Base-by-base conservation (phyloP, 768 basidiomycete genomes). In the Phylloporus sp. region DNA sequence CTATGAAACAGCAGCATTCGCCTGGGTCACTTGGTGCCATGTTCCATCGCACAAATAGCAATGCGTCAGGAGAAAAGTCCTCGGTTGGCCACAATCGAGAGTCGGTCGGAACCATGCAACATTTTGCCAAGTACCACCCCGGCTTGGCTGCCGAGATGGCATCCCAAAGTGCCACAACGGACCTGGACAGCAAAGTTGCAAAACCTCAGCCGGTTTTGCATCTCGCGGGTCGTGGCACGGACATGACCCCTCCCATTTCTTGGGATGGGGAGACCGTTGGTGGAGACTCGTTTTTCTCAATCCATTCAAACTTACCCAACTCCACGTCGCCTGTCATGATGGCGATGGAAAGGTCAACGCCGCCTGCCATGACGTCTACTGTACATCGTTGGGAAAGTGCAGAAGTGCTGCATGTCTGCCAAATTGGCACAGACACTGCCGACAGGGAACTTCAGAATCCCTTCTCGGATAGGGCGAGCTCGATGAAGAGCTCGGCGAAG, bases 331-430 rank as follows among this genome's bases (percentile, higher is more conserved):
- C 83, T 10, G 70, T 72, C 34, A 52, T 71, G 23, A 55, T 73
- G 28, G 74, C 71, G 45, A 74, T 76, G 62, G 83, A 81, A 29
- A 82, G 81, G 61, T 79, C 77, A 55, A 88, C 86, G 5, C 86
- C 86, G 41, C 72, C 72, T 8, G 78, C 82, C 12, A 80, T 73
- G 24, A 59, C 68, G 4, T 76, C 79, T 2, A 69, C 74, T 15
- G 63, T 70, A 2, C 86, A 88, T 69, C 75, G 65, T 42, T 88
- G 86, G 86, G 80, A 88, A 65, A 82, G 81, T 8, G 85, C 85
- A 4, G 81, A 86, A 59, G 81, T 86, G 18, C 57, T 85, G 45
- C 70, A 79, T 49, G 70, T 70, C 41, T 70, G 64, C 27, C 65
- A 67, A 39, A 45, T 61, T 2, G 64, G 63, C 39, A 40, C 53